phyloP scores from a whole-genome alignment of 2,329 filamentous ascomycete species.

The Xylaria arbuscula region DNA sequence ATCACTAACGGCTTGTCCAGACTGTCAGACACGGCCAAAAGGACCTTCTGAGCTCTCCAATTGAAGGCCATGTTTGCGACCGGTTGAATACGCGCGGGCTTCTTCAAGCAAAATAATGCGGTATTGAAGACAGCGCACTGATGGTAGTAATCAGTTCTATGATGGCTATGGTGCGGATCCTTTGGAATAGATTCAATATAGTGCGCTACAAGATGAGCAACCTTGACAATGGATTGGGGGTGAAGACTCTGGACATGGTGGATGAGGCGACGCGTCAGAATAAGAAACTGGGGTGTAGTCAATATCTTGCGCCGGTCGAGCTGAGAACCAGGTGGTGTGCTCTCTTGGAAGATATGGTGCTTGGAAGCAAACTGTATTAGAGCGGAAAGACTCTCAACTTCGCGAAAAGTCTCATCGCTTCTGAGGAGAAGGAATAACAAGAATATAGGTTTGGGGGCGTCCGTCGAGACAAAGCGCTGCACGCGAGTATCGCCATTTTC shows the following conservation, averaged over 20 bases:
- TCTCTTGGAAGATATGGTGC: slow-evolving; percentile 27
- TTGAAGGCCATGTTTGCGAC: slow-evolving; percentile 57
- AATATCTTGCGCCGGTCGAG: slow-evolving; percentile 27
- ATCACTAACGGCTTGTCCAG: slow-evolving; percentile 63
- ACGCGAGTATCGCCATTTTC: slow-evolving; percentile 52
- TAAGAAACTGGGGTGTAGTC: slow-evolving; percentile 40
- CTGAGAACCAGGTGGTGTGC: neutral
- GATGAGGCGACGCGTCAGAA: slow-evolving; percentile 45
- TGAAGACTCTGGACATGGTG: slow-evolving; percentile 44
- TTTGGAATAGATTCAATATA: slow-evolving; percentile 48
- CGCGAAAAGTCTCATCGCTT: slow-evolving; percentile 50
- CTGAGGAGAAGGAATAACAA: slow-evolving; percentile 53
- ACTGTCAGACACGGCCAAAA: slow-evolving; percentile 63
- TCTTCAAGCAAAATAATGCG: slow-evolving; percentile 53
- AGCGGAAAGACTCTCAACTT: slow-evolving; percentile 47
- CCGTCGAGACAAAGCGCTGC: slow-evolving; percentile 51
- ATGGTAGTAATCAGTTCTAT: slow-evolving; percentile 40
- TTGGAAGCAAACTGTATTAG: slow-evolving; percentile 52
- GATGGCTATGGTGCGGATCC: slow-evolving; percentile 32
- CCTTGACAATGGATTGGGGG: slow-evolving; percentile 46
- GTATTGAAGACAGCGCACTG: slow-evolving; percentile 56
- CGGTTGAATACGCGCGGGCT: slow-evolving; percentile 50
- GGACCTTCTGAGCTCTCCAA: slow-evolving; percentile 67
- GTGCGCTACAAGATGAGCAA: slow-evolving; percentile 48
- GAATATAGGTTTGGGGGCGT: slow-evolving; percentile 54